These are phyloP conservation scores for Batkoa obscura DNA, from an alignment of 371 early-diverging fungal genomes.

Conservation along the genomic window DNA sequence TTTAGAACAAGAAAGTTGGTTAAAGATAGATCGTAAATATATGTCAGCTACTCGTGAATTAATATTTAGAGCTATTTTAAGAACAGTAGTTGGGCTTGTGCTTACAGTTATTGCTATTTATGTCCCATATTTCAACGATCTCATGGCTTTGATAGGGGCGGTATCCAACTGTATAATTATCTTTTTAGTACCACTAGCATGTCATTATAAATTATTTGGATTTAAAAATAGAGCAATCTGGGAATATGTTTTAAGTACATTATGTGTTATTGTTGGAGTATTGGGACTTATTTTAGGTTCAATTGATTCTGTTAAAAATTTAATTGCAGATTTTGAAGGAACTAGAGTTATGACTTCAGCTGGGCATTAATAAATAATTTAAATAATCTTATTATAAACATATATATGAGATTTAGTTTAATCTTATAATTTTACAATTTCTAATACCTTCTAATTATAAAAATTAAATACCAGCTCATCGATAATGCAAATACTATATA, in stretches of 20 bases:
- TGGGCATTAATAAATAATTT: too few relatives aligned
- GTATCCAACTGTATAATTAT: slow-evolving; percentile 54
- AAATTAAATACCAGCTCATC: too few relatives aligned
- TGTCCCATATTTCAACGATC: slow-evolving; percentile 57
- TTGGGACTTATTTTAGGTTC: slow-evolving; percentile 60
- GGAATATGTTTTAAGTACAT: slow-evolving; percentile 30
- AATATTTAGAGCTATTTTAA: slow-evolving; percentile 29
- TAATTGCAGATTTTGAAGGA: slow-evolving; percentile 12
- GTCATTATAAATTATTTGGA: slow-evolving; percentile 57
- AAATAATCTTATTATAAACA: too few relatives aligned
- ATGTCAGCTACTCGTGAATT: slow-evolving; percentile 18
- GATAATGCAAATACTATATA: too few relatives aligned
- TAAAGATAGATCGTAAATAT: slow-evolving; percentile 12
- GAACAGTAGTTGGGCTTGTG: slow-evolving; percentile 28
- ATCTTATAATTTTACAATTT: too few relatives aligned
- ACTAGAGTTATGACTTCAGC: not conserved
- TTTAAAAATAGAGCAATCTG: slow-evolving; percentile 24
- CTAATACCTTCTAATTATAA: too few relatives aligned
- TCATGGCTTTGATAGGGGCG: slow-evolving; percentile 69
- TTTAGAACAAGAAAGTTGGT: slow-evolving; percentile 39
- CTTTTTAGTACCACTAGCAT: slow-evolving; percentile 63
- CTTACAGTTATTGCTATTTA: slow-evolving; percentile 35
- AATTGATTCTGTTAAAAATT: slow-evolving; percentile 35
- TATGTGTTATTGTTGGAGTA: slow-evolving; percentile 39
- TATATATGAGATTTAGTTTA: too few relatives aligned